Base-by-base conservation (phyloP, 495 filamentous ascomycete genomes). In the Penicillium goetzii region DNA sequence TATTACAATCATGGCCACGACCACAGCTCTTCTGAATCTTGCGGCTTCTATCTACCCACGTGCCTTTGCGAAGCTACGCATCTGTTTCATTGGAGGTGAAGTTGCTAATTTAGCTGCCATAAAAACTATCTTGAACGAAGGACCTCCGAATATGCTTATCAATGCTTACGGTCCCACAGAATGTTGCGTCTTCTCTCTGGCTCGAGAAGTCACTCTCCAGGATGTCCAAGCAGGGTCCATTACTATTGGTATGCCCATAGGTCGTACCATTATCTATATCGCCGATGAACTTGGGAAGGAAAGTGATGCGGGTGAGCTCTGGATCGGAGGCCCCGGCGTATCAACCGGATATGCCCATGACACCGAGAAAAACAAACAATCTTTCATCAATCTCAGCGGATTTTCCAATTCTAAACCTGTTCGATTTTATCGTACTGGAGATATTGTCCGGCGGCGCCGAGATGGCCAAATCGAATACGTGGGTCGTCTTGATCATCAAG, bases 401-500 rank as follows among this genome's bases (percentile, higher is more conserved):
- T 41, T 57, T 7, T 3, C 30, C 8, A 23, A 47, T n/a, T 17
- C 23, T 7, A 15, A 28, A 10, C 21, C 26, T n/a, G 21, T 32
- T 28, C 32, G 59, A 26, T 40, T 34, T 47, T 86, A 85, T 62
- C 66, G 71, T 17, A 85, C 83, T 0, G 83, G 83, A 2, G 83
- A 85, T 64, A 66, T 81, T 1, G 82, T 77, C 0, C 71, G 72
- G 2, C 76, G 78, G 32, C 73, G 76, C 52, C 43, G 54, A 0
- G 78, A 78, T 50, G 81, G 77, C 1, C 71, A 69, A 12, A 69
- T 85, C 5, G 61, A 72, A n/a, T 75, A 79, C 61, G 64, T 84
- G 15, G 83, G 83, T 28, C 79, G 84, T 15, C 65, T 54, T 28
- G 84, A 86, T 58, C 66, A 71, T 11, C 80, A 82, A 50, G 75